Base-by-base conservation (phyloP, 2,329 filamentous ascomycete genomes). In the Ceratocystis harringtonii region DNA sequence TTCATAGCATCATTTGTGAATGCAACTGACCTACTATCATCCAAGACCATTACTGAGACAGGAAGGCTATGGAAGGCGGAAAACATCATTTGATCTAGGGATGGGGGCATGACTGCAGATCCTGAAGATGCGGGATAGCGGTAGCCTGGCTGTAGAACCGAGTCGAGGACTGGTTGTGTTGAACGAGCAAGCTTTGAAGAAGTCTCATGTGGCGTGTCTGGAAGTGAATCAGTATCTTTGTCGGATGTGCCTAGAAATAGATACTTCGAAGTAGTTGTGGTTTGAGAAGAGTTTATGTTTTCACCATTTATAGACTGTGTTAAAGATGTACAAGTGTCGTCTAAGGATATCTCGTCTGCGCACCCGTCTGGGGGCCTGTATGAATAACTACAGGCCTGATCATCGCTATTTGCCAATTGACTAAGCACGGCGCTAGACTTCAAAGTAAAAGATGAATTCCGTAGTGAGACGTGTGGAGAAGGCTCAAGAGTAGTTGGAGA, bases 1-100 rank as follows among this genome's bases (percentile, higher is more conserved):
- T 84, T 86, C 82, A 90, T 86, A 22, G 88, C 85, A 69, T 90
- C 86, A 70, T 92, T 92, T 41, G 87, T 88, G 50, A 91, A 74
- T 0, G 88, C 79, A 2, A 91, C 81, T 0, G 85, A 88, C 74
- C 90, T 91, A 36, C 82, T 71, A 44, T 79, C 82, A 62, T 85
- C 86, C 44, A 92, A 75, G 0, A 92, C 83, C 44, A 91, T 73
- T 3, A 89, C 73, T 0, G 88, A 88, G 60, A 89, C 83, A 0
- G 88, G 89, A 4, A 92, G 77, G 71, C 88, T 90, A 71, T 89
- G 86, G 74, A 92, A 76, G 4, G 87, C 84, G 0, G 84, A 81
- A 67, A 89, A 84, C 25, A 86, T 84, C 48, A 85, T 74, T 70
- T 84, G 80, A 1, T 76, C 78, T 0, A 80, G 80, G 61, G 79